These are phyloP conservation scores for Thymus quinquecostatus DNA, from an alignment of 257 asterid genomes.

Conservation along the genomic window DNA sequence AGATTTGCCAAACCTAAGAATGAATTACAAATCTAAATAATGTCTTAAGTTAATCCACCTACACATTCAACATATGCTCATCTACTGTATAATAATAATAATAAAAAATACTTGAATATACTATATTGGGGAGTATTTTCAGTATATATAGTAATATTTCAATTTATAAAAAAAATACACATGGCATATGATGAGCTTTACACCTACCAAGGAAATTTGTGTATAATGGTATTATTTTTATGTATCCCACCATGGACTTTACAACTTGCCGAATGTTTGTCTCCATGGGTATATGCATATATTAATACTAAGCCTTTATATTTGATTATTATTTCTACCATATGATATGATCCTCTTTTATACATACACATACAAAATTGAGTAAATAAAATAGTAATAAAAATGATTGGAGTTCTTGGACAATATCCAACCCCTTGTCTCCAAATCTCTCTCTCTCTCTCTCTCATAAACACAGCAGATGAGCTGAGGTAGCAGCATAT, in stretches of 20 bases:
- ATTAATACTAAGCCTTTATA: too few species aligned
- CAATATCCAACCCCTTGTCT: slow-evolving; percentile 36
- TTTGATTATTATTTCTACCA: too few species aligned
- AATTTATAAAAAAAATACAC: neutral
- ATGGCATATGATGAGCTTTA: slow-evolving; percentile 20
- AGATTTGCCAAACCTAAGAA: slow-evolving; percentile 39
- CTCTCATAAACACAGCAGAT: slow-evolving; percentile 13
- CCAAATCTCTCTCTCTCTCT: neutral
- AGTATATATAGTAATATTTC: neutral
- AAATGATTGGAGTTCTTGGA: slow-evolving; percentile 43
- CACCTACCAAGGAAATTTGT: slow-evolving; percentile 22
- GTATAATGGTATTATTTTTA: neutral
- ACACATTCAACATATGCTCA: too few species aligned
- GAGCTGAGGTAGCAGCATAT: neutral
- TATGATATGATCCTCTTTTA: too few species aligned
- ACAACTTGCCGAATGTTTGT: slow-evolving; percentile 43
- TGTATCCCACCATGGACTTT: neutral
- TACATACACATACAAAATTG: neutral
- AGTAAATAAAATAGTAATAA: slow-evolving; percentile 1
- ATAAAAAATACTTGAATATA: too few species aligned
- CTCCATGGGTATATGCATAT: slow-evolving; percentile 3
- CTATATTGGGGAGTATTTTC: too few species aligned
- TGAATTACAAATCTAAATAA: too few species aligned
- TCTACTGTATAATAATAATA: too few species aligned
- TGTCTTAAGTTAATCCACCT: too few species aligned